These are phyloP conservation scores for Bacterosira constricta DNA, from an alignment of 108 stramenopile genomes.

Conservation along the genomic window DNA sequence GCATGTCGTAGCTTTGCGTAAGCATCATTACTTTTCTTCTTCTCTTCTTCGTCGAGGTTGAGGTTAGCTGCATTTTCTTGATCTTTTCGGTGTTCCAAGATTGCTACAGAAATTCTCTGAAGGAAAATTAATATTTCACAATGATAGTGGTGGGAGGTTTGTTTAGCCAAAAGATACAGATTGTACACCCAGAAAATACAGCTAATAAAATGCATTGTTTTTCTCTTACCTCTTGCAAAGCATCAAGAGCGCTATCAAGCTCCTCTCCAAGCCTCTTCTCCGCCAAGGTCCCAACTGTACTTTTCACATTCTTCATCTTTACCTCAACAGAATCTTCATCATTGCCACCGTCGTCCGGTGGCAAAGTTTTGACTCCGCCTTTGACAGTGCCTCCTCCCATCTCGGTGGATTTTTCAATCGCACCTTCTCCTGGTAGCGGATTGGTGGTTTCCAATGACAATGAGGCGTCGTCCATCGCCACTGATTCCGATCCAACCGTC, in stretches of 20 bases:
- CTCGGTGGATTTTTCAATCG: background rate
- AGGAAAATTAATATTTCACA: background rate
- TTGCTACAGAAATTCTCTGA: constrained; percentile 6
- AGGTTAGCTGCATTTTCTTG: background rate
- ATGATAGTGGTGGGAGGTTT: background rate
- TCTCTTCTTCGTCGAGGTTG: background rate
- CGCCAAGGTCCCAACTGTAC: background rate
- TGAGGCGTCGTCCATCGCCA: background rate
- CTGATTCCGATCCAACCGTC: background rate
- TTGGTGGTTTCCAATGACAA: background rate
- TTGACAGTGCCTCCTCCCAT: background rate
- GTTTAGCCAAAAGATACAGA: background rate
- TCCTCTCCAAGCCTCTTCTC: background rate
- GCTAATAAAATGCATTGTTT: background rate
- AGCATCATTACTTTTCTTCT: constrained; percentile 13
- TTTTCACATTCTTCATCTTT: background rate
- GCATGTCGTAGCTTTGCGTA: constrained; percentile 27
- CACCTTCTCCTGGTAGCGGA: background rate
- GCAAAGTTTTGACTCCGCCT: background rate
- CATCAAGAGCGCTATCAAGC: background rate
- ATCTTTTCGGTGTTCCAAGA: background rate
- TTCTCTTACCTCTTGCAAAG: constrained; percentile 11
- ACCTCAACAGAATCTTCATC: background rate
- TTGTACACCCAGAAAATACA: background rate
- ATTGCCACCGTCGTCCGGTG: background rate